Evolutionary conservation across 2,329 filamentous ascomycete genomes (phyloP).

Genomic region (Colletotrichum lini): DNA sequence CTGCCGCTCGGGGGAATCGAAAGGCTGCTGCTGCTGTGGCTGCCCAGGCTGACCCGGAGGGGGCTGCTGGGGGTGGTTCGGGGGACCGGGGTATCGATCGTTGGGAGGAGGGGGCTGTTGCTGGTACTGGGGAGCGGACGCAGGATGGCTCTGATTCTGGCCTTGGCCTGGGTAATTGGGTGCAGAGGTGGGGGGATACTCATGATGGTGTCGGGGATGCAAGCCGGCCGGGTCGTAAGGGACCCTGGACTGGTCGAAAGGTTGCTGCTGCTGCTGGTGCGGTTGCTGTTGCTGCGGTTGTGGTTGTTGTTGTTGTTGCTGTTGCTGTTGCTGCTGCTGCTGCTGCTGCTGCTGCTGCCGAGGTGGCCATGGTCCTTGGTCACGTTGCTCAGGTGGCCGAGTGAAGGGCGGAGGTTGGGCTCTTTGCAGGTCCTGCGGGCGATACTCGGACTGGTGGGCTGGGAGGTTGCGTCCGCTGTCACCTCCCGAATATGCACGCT

Average conservation of each 20-base stretch:
- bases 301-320: conserved; percentile 35
- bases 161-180: conserved; percentile 53
- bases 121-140: conserved; percentile 44
- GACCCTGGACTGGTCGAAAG: conserved; percentile 59
- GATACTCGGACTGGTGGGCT: conserved; percentile 62
- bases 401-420: conserved; percentile 58
- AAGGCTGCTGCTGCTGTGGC: conserved; percentile 49
- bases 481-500: conserved; percentile 64
- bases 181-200: conserved; percentile 62
- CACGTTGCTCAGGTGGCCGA: conserved; percentile 59
- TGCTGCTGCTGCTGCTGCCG: conserved; percentile 47
- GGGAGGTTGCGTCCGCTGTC: conserved; percentile 61
- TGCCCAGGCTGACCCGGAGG: conserved; percentile 45
- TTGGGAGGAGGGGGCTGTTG: conserved; percentile 51
- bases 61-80: conserved; percentile 52
- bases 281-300: too few relatives aligned
- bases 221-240: conserved; percentile 60
- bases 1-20: conserved; percentile 48
- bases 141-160: conserved; percentile 51
- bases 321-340: conserved; percentile 49
- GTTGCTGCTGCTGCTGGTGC: conserved; percentile 35
- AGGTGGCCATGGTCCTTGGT: conserved; percentile 47
- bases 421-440: conserved; percentile 54
- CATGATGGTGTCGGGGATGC: conserved; percentile 62
- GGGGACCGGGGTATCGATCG: conserved; percentile 55